These are phyloP conservation scores for Silybum marianum DNA, from an alignment of 129 eudicot genomes.

Conservation along the genomic window DNA sequence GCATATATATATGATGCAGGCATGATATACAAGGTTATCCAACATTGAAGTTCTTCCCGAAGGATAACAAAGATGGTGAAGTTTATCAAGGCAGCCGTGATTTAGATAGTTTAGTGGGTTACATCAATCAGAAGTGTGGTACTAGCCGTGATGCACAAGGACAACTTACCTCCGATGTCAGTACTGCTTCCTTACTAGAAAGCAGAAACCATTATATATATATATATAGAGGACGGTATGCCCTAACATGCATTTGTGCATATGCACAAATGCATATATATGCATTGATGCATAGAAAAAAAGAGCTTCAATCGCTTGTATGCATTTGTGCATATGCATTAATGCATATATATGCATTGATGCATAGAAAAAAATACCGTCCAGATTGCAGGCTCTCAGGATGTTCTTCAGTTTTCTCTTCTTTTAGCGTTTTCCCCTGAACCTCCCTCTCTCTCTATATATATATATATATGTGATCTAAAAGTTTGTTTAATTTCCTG, in stretches of 20 bases:
- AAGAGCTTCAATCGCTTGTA: no score
- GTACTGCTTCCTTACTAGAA: constrained; percentile 12
- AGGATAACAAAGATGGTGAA: constrained; percentile 86
- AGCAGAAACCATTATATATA: background rate
- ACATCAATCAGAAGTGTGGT: constrained; percentile 73
- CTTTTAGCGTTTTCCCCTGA: no score
- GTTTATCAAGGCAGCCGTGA: constrained; percentile 65
- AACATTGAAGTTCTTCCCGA: constrained; percentile 82
- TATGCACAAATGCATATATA: no score
- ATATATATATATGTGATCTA: background rate
- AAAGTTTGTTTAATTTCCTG: background rate
- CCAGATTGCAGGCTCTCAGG: no score
- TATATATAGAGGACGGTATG: no score
- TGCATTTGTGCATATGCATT: no score
- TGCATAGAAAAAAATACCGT: no score
- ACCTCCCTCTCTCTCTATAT: no score
- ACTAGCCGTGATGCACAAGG: constrained; percentile 84
- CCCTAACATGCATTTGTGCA: no score
- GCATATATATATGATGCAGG: constrained; percentile 37
- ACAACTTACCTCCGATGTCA: constrained; percentile 70
- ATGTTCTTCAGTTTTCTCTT: no score
- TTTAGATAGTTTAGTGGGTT: constrained; percentile 63
- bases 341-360: no score
- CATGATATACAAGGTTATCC: constrained; percentile 70
- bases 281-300: no score